A percentile compares a stretch with the other conserved stretches of the same genome.
phyloP scores from a whole-genome alignment of 192 early-diverging fungal species.

The Backusella morwellensis region DNA sequence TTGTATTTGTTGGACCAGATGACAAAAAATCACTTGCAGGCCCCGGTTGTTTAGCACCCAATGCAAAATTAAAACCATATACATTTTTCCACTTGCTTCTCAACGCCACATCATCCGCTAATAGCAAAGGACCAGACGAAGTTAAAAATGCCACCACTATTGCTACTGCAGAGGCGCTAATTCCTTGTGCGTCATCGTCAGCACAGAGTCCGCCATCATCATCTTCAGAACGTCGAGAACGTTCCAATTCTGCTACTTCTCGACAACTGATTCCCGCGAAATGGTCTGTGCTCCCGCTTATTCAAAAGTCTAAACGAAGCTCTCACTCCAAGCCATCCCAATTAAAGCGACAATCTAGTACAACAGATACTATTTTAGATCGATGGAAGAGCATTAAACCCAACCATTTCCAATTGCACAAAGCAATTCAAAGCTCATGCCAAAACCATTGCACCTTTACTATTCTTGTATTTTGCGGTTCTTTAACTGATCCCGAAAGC shows the following conservation, averaged over 20 bases:
- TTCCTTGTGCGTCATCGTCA: background rate
- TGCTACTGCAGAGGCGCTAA: background rate
- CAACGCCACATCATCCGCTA: background rate
- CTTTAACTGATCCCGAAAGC: slow-evolving; percentile 5
- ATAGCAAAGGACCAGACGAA: background rate
- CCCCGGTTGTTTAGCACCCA: slow-evolving; percentile 19
- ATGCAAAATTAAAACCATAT: slow-evolving; percentile 28
- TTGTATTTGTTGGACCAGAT: background rate
- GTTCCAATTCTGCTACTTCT: slow-evolving; percentile 7
- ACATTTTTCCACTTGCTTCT: slow-evolving; percentile 15
- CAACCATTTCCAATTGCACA: slow-evolving; percentile 14
- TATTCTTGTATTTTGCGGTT: slow-evolving; percentile 23
- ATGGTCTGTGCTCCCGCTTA: background rate
- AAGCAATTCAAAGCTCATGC: background rate
- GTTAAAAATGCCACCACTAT: background rate
- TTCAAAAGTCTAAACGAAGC: slow-evolving; percentile 10
- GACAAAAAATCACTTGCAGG: background rate
- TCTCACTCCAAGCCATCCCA: background rate
- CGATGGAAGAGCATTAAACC: slow-evolving; percentile 23
- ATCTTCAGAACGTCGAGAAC: background rate
- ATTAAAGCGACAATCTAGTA: background rate
- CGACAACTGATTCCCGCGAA: background rate
- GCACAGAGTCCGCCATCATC: background rate
- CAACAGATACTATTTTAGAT: slow-evolving; percentile 4
- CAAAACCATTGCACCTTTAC: slow-evolving; percentile 8